Evolutionary conservation across 768 basidiomycete species (phyloP), one percentile per base, ranked within the genome.

Genomic region (Butyriboletus loyo): DNA sequence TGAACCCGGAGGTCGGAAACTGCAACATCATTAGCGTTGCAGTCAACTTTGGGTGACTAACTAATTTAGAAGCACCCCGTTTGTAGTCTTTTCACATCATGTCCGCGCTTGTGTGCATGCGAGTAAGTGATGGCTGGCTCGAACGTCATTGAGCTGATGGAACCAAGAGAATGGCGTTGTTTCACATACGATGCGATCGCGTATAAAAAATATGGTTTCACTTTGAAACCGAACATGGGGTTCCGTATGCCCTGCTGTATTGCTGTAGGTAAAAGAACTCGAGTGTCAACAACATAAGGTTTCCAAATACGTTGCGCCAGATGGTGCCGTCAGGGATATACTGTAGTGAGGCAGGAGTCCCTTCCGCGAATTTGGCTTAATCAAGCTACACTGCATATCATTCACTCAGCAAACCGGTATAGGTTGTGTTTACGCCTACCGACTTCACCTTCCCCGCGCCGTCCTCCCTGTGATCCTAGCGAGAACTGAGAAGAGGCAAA

Each of bases 381-480:
- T n/a, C n/a, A n/a, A n/a, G n/a, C n/a, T n/a, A n/a, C n/a, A n/a
- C 50, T 28, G 22, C 19, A 50, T 27, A 28, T 41, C 46, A 39
- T 32, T 50, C 27, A 41, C 22, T 30, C 57, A 32, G n/a, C n/a
- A n/a, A n/a, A n/a, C n/a, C n/a, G n/a, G n/a, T n/a, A n/a, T n/a
- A n/a, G 8, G 36, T 49, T 4, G 49, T 27, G 19, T 58, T 27
- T 30, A 22, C 24, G 25, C 28, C 22, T 36, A 7, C n/a, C n/a
- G n/a, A n/a, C n/a, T n/a, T n/a, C n/a, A n/a, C 25, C 1, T 28
- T 53, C 14, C 41, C 21, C n/a, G n/a, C n/a, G n/a, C n/a, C n/a
- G n/a, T n/a, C n/a, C n/a, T 37, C 53, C 46, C 47, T 45, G 52
- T 25, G 38, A 44, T 70, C 67, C 69, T 69, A 42, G 3, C 27